Evolutionary conservation across 306 rosid genomes (phyloP), one percentile per base, ranked within the genome.

Genomic region (Comarum palustre): DNA sequence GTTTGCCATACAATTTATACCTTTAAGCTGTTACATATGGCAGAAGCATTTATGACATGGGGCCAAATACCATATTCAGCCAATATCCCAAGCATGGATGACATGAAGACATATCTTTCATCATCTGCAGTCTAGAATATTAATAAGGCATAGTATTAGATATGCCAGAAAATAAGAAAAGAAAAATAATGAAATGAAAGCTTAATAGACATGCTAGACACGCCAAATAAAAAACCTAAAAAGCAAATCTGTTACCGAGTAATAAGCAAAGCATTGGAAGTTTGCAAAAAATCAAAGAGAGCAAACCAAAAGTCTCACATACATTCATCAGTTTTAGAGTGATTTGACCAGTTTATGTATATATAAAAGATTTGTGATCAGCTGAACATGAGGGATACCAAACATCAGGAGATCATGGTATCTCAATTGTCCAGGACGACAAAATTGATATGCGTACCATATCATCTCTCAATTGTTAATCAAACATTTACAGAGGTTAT

Each of bases 1-100:
- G 8, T 59, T 8, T 17, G 57, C 63, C 29, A 68, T 27, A 46
- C n/a, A 69, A 72, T 36, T 47, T 58, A 64, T 89, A 93, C 98
- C 98, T 89, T 91, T 57, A 93, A 79, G 57, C 80, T 77, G 84
- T 76, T 86, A 41, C 97, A 82, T 86, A 93, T 70, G 73, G 88
- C 88, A 81, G 96, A 81, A 60, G 98, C 96, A 84, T 89, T 91
- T 73, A 89, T 76, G 68, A 88, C 94, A 74, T 84, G 90, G 13
- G 98, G 98, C 92, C 88, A 87, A 41, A 89, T 73, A 38, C 87
- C 87, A 84, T 89, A 88, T 60, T 91, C 97, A 59, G 91, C 87
- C 80, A 93, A 86, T 82, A 93, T 78, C 45, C 95, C 94, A 63
- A 93, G 84, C 96, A 93, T 84, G 41, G 98, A 87, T 78, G 96